Conservation (phyloP, 495 filamentous ascomycete species). For the Xylaria venustula region DNA sequence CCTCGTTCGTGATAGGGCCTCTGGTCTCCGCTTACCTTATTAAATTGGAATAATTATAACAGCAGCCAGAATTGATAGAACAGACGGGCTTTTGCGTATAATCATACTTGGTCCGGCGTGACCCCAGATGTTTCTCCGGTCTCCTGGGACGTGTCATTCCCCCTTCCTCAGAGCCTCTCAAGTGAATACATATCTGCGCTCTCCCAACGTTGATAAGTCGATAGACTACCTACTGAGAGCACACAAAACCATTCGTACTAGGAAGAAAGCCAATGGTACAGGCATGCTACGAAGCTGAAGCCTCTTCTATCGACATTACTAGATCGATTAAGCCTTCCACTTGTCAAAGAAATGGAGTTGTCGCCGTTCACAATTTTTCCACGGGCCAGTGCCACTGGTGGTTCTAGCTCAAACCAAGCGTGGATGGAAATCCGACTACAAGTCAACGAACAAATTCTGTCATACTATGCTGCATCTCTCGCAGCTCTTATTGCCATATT, state of each 20-base stretch:
- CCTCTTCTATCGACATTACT: not conserved
- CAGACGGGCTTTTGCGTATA: not conserved
- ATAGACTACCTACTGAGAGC: too few species aligned
- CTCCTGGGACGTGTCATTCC: not conserved
- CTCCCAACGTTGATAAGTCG: too few species aligned
- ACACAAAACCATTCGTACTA: too few species aligned
- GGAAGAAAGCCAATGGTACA: too few species aligned
- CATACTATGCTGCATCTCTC: conserved; percentile 45
- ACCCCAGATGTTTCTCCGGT: not conserved
- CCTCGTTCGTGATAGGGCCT: not conserved
- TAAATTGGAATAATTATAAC: not conserved
- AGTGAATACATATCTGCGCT: too few species aligned
- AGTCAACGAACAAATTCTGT: conserved; percentile 33
- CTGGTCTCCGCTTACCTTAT: not conserved
- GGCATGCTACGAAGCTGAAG: too few species aligned
- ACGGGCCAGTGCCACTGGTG: not conserved
- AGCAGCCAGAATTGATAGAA: not conserved
- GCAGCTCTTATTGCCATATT: conserved; percentile 50
- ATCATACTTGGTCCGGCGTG: not conserved
- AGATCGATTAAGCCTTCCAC: not conserved
- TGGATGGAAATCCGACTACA: conserved; percentile 29
- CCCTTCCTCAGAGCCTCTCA: too few species aligned
- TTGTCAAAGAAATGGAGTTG: not conserved
- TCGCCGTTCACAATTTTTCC: not conserved
- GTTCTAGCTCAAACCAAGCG: conserved; percentile 10